Conservation (phyloP, 192 early-diverging fungal genomes). For the Umbelopsis isabellina region DNA sequence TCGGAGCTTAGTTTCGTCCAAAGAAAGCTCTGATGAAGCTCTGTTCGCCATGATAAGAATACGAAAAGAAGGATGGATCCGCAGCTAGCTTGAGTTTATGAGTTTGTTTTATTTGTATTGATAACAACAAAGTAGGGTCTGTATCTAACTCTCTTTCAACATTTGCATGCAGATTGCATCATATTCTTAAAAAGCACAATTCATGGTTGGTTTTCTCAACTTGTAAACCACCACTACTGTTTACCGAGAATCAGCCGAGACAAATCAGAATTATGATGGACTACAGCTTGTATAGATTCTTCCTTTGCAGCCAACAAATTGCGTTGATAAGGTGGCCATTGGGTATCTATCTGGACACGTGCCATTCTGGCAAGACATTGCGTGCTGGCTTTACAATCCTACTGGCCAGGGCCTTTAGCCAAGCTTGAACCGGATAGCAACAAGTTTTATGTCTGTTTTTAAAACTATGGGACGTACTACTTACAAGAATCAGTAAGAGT, state of each 20-base stretch:
- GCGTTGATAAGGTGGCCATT: no score
- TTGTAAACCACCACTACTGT: no score
- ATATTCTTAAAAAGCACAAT: background rate
- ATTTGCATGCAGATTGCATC: conserved; percentile 11
- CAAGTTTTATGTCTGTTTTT: no score
- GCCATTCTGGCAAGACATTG: conserved; percentile 7
- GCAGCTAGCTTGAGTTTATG: background rate
- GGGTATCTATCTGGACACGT: background rate
- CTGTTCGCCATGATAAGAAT: background rate
- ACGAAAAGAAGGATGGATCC: background rate
- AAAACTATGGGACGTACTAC: no score
- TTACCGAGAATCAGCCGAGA: no score
- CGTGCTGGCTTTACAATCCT: background rate
- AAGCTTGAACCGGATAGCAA: no score
- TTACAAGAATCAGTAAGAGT: no score
- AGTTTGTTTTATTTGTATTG: background rate
- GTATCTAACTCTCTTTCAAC: background rate
- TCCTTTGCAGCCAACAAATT: no score
- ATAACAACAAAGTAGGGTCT: background rate
- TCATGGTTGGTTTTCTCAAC: no score
- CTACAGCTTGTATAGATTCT: no score
- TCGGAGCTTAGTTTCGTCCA: background rate
- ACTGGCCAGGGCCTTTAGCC: background rate
- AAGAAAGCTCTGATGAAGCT: background rate
- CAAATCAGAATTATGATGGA: no score